Percentiles rank a stretch among this genome's conserved stretches.
Evolutionary conservation across 257 asterid species (phyloP).

Genomic region (Anisodus acutangulus): DNA sequence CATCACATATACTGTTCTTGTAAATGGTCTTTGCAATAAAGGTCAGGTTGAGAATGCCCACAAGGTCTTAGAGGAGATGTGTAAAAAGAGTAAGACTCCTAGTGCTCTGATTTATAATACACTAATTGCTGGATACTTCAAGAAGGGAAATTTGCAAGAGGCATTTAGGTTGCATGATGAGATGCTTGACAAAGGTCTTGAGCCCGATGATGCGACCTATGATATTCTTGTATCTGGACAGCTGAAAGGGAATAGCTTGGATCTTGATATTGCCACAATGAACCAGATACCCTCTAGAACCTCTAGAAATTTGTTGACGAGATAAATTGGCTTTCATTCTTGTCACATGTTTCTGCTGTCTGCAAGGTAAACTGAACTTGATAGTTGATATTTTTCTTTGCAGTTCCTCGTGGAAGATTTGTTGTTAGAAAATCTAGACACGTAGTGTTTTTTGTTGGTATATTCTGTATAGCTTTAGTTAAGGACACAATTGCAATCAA

Average conservation of each 20-base stretch:
- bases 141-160: constrained; percentile 75
- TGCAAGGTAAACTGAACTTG: constrained; percentile 6
- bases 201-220: constrained; percentile 60
- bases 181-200: constrained; percentile 80
- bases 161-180: constrained; percentile 85
- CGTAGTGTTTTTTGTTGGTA: not conserved
- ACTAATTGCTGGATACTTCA: constrained; percentile 68
- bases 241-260: constrained; percentile 33
- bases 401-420: not conserved
- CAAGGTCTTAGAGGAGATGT: constrained; percentile 68
- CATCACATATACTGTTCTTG: constrained; percentile 61
- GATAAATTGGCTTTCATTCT: not conserved
- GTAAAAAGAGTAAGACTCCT: constrained; percentile 53
- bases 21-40: constrained; percentile 74
- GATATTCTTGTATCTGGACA: constrained; percentile 66
- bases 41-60: constrained; percentile 70
- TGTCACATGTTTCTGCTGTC: not conserved
- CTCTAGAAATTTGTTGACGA: constrained; percentile 1
- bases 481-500: not conserved
- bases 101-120: constrained; percentile 65
- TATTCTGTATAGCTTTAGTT: not conserved
- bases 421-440: not conserved
- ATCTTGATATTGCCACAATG: constrained; percentile 34
- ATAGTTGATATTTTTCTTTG: not conserved
- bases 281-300: constrained; percentile 21